Evolutionary conservation across 306 rosid species (phyloP), one percentile per base, ranked within the genome.

Genomic region (Vachellia collinsii): DNA sequence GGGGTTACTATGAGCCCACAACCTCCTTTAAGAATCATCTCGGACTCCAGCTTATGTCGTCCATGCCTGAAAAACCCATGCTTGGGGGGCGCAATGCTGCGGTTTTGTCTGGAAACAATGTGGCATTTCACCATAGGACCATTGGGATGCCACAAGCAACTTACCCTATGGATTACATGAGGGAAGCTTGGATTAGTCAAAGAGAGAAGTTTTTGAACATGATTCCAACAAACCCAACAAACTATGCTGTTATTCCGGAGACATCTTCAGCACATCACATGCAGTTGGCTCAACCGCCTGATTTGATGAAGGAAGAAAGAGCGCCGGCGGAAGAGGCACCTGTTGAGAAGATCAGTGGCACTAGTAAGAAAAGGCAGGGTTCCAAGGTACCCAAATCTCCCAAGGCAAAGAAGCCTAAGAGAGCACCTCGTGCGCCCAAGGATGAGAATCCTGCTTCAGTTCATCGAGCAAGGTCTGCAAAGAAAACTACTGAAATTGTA

Each of bases 1-100:
- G 99, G 99, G 97, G 97, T 80, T 95, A 90, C 90, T 93, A 93
- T 86, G 99, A 93, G 83, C 93, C 98, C 3, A 74, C 88, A 0
- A 29, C 39, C 6, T 83, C 97, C 36, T 88, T 83, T 67, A 93
- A 93, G 86, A 89, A 88, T 48, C 97, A 93, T 70, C 89, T 93
- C 43, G 96, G 99, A 61, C 90, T 95, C 73, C 97, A 90, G 86
- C 96, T 95, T 82, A 93, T 95, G 97, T 86, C 99, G 0, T 82
- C 94, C 48, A 88, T 95, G 90, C 91, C 91, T 2, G 97, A 95
- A 39, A 92, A 91, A 68, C 86, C 93, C 44, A 66, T 88, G 67
- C 71, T 91, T 8, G 90, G 94, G 48, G 94, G 90, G 22, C 97
- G 93, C 36, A 88, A 87, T 86, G 88, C 88, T 29, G 64, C 89